Percentiles rank a stretch among this genome's conserved stretches.
phyloP scores from a whole-genome alignment of 257 asterid species.

The Galeopsis tetrahit region DNA sequence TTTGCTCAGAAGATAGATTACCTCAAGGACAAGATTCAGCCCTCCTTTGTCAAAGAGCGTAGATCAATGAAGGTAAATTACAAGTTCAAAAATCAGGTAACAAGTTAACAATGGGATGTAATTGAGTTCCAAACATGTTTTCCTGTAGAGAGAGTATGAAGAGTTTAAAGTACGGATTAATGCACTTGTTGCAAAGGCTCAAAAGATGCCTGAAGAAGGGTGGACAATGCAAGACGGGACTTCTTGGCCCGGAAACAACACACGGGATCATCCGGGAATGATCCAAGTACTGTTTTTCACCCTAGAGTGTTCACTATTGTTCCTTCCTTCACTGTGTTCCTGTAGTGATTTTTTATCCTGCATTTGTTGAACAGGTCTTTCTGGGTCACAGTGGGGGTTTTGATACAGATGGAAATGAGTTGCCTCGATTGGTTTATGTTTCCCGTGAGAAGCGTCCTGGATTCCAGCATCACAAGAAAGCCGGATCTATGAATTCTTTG shows the following conservation, averaged over 20 bases:
- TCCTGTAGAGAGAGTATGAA: conserved; percentile 73
- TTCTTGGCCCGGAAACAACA: conserved; percentile 80
- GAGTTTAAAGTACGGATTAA: conserved; percentile 73
- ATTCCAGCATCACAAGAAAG: conserved; percentile 89
- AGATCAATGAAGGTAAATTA: conserved; percentile 70
- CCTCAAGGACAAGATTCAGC: conserved; percentile 74
- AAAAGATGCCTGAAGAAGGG: conserved; percentile 86
- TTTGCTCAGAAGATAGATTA: conserved; percentile 72
- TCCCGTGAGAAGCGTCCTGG: conserved; percentile 89
- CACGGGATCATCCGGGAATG: conserved; percentile 81
- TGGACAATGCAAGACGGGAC: conserved; percentile 92
- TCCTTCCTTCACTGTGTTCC: conserved; percentile 13
- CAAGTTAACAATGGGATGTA: conserved; percentile 5
- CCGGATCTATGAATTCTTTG: conserved; percentile 90
- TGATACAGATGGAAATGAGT: conserved; percentile 81
- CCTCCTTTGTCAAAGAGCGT: conserved; percentile 76
- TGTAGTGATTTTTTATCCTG: conserved; percentile 17
- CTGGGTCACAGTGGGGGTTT: conserved; percentile 74
- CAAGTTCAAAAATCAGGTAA: conserved; percentile 6
- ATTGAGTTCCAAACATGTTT: conserved; percentile 21
- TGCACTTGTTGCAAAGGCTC: conserved; percentile 78
- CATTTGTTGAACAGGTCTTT: conserved; percentile 55
- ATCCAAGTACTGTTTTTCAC: conserved; percentile 49
- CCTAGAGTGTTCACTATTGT: not conserved
- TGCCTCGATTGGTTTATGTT: conserved; percentile 81